Base-by-base conservation (phyloP, 345 rosid species). In the Arabidopsis suecica region DNA sequence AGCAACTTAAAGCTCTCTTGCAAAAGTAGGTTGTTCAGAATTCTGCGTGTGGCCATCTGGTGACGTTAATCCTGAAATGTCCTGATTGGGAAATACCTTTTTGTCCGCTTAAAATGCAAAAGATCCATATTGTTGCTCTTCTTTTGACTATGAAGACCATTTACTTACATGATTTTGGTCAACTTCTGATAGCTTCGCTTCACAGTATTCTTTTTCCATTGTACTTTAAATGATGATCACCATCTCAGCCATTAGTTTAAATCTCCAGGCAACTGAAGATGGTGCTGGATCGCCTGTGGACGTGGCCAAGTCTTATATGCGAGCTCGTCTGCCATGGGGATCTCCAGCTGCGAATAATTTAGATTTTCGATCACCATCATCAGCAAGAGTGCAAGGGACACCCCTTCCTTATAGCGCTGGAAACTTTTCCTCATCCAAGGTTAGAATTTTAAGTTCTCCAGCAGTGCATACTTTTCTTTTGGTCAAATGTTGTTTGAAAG, bases 281-380 rank as follows among this genome's bases (percentile, higher is more conserved):
- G 91, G 88, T 72, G 76, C 40, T 18, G 90, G 91, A 32, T 91
- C 97, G 47, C 98, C 97, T 9, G 93, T 83, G 56, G 89, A 88
- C 60, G 36, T 90, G 82, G 97, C 97, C 78, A 91, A 82, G 86
- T 86, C 90, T 32, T 93, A 81, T 77, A 94, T 91, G 97, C 87
- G 37, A 78, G 80, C 79, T 41, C 86, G 89, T 65, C 87, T 87
- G 41, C 81, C 89, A n/a, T 87, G 93, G 93, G 84, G 92, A 49
- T 91, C 97, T 65, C 92, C 90, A 12, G 71, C 86, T 30, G 62
- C 22, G 9, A 84, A 67, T 45, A 70, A 58, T 58, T 75, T 50
- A 41, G 90, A 83, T 54, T 71, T 76, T 36, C 71, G 54, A 72
- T 81, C 88, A 23, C 80, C 88, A 65, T 78, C 89, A 34, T 82